phyloP scores from a whole-genome alignment of 306 rosid genomes.

The Fagus sylvatica region DNA sequence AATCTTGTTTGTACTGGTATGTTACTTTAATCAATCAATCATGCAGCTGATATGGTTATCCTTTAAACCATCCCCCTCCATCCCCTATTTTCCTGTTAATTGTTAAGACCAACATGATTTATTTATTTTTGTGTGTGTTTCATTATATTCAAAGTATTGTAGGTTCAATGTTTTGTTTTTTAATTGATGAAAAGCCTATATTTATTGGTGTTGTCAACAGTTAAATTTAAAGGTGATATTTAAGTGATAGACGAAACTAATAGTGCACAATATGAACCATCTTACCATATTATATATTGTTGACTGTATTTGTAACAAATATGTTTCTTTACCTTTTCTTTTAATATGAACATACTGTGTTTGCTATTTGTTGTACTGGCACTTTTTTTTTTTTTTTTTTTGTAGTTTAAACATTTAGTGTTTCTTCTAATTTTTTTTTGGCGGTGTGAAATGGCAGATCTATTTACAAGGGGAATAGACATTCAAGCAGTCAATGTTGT shows the following conservation, averaged over 20 bases:
- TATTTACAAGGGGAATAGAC: conserved; percentile 96
- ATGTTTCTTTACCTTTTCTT: background rate
- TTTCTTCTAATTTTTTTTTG: background rate
- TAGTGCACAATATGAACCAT: background rate
- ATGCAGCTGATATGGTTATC: background rate
- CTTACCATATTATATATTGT: background rate
- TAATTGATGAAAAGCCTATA: no score
- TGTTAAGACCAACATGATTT: background rate
- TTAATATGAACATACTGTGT: background rate
- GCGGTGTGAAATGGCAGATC: conserved; percentile 56
- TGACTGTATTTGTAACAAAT: background rate
- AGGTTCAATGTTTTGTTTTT: no score
- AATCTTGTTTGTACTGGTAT: conserved; percentile 99
- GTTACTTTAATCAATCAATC: conserved; percentile 15
- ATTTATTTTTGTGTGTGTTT: no score
- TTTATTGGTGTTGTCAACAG: background rate
- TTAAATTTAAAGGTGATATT: background rate
- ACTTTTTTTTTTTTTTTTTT: background rate
- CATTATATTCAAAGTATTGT: no score
- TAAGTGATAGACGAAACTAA: background rate
- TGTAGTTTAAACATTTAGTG: background rate
- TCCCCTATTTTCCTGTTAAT: background rate
- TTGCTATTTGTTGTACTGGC: background rate
- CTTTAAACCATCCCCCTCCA: background rate
- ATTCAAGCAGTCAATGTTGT: conserved; percentile 98